Percentiles rank a stretch among this genome's conserved stretches.
Evolutionary conservation across 2,329 filamentous ascomycete species (phyloP).

Genomic region (Grosmannia serpens): DNA sequence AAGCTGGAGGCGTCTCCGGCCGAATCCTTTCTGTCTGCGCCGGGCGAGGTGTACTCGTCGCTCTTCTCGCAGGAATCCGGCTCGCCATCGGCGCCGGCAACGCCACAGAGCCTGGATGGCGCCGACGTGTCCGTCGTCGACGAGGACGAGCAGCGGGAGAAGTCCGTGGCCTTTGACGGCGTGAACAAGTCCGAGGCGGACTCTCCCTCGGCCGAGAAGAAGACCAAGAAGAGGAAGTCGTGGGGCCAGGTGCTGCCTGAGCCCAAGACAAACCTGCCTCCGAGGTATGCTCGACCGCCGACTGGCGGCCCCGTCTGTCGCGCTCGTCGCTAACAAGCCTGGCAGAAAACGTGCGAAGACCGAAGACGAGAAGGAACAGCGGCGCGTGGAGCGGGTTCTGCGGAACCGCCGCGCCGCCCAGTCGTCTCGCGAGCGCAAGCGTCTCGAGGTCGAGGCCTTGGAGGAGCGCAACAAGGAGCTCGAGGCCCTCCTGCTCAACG

Average conservation of each 20-base stretch:
- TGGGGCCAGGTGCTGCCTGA: constrained; percentile 96
- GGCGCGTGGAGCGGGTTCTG: constrained; percentile 91
- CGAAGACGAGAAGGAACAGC: constrained; percentile 96
- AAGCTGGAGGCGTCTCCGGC: constrained; percentile 43
- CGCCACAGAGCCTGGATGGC: not conserved
- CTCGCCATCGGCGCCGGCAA: not conserved
- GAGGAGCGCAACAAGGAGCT: constrained; percentile 65
- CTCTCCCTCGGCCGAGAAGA: constrained; percentile 49
- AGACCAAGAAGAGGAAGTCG: constrained; percentile 88
- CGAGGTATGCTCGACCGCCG: constrained; percentile 41
- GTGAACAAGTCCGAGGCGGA: not conserved
- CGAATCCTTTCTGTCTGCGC: constrained; percentile 41
- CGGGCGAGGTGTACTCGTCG: constrained; percentile 37
- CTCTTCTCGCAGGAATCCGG: constrained; percentile 26
- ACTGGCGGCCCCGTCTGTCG: constrained; percentile 4
- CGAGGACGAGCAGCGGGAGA: constrained; percentile 11
- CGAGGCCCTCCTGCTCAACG: constrained; percentile 40
- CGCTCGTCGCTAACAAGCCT: not conserved
- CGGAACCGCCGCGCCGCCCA: constrained; percentile 92
- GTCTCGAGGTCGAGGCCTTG: constrained; percentile 75
- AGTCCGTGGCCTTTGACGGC: not conserved
- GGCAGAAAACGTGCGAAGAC: constrained; percentile 91
- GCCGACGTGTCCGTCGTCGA: not conserved
- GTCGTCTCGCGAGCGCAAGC: constrained; percentile 89
- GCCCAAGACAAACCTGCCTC: constrained; percentile 91